Conservation (phyloP, 2,329 filamentous ascomycete genomes). For the Diplodia seriata region DNA sequence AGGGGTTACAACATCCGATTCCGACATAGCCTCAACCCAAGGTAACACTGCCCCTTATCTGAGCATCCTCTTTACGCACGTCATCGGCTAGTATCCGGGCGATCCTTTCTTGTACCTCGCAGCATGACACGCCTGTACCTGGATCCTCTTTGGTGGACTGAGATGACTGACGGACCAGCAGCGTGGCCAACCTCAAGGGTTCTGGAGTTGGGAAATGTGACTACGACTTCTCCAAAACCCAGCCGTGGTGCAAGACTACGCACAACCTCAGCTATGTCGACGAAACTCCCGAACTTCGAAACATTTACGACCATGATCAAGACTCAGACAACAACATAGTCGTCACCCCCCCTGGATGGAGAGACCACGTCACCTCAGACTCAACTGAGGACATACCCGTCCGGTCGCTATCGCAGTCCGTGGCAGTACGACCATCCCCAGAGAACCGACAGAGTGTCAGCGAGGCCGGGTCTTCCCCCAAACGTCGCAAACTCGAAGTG, state of each 20-base stretch:
- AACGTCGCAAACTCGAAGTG: conserved; percentile 26
- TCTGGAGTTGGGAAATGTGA: conserved; percentile 40
- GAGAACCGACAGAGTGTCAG: conserved; percentile 19
- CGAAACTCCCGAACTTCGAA: conserved; percentile 44
- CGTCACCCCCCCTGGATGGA: conserved; percentile 32
- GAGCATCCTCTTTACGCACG: not conserved
- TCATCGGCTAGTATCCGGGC: not conserved
- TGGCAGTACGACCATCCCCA: not conserved
- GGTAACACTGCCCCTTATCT: conserved; percentile 33
- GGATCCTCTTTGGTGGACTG: not conserved
- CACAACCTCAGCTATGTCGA: conserved; percentile 43
- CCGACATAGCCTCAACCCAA: conserved; percentile 43
- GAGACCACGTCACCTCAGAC: conserved; percentile 19
- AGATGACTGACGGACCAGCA: conserved; percentile 12
- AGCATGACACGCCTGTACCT: not conserved
- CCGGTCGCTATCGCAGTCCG: not conserved
- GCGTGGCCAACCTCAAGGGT: conserved; percentile 38
- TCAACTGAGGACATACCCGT: not conserved
- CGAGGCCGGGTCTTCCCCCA: conserved; percentile 15
- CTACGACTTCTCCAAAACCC: conserved; percentile 41
- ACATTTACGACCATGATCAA: conserved; percentile 41
- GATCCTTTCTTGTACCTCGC: not conserved
- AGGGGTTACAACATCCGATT: conserved; percentile 44
- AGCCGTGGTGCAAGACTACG: conserved; percentile 43
- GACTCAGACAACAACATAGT: conserved; percentile 33